These are phyloP conservation scores for Plectosphaerella sp. DNA, from an alignment of 2,329 filamentous ascomycete genomes.

Conservation along the genomic window DNA sequence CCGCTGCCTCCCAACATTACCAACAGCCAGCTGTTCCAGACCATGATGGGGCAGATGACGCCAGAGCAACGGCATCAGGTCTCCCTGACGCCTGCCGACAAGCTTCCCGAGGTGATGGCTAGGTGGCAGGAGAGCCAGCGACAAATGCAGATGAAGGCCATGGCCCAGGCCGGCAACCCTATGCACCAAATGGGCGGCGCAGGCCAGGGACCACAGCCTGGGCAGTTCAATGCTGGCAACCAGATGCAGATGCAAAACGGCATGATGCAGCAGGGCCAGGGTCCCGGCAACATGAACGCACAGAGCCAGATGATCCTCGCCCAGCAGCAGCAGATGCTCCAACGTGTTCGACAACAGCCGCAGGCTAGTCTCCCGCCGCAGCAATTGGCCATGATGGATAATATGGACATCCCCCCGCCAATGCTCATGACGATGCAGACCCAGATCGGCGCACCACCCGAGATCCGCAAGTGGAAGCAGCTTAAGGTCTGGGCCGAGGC, in stretches of 20 bases:
- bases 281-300: constrained; percentile 2
- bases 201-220: constrained; percentile 19
- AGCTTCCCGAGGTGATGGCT: constrained; percentile 45
- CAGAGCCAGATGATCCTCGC: constrained; percentile 8
- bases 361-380: constrained; percentile 18
- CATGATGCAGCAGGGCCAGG: constrained; percentile 22
- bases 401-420: constrained; percentile 38
- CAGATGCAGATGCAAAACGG: constrained; percentile 16
- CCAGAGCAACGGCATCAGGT: constrained; percentile 42
- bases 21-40: constrained; percentile 34
- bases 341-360: constrained; percentile 16
- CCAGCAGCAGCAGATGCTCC: constrained; percentile 22
- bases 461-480: constrained; percentile 46
- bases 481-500: constrained; percentile 36
- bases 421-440: constrained; percentile 24
- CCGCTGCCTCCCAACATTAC: constrained; percentile 29
- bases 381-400: constrained; percentile 38
- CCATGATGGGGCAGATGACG: constrained; percentile 38
- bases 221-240: constrained; percentile 16
- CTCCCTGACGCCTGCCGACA: constrained; percentile 39
- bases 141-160: constrained; percentile 26
- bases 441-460: constrained; percentile 25
- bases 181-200: constrained; percentile 24
- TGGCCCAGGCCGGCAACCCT: constrained; percentile 15
- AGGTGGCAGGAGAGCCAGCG: constrained; percentile 40